Conservation (phyloP, 140 eudicot genomes). For the Artemisia princeps region DNA sequence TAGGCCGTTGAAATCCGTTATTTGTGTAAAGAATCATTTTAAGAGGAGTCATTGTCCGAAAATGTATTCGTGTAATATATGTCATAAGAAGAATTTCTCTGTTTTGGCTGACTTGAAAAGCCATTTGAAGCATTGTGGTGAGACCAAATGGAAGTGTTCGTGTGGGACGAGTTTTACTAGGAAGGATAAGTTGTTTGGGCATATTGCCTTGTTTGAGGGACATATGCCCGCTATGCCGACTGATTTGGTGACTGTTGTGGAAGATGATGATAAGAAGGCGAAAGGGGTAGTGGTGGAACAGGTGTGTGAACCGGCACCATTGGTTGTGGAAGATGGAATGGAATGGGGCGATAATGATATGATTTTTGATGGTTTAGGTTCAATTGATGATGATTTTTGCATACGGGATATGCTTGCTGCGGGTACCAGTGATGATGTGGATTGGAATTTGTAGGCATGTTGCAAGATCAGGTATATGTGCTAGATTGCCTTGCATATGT, state of each 20-base stretch:
- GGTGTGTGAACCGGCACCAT: neutral
- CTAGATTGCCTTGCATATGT: constrained; percentile 7
- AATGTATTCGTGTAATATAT: constrained; percentile 60
- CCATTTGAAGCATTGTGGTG: constrained; percentile 93
- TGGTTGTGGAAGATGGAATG: constrained; percentile 19
- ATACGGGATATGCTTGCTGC: constrained; percentile 35
- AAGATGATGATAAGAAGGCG: constrained; percentile 33
- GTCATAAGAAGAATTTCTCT: constrained; percentile 73
- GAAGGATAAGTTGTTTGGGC: constrained; percentile 92
- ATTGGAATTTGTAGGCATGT: constrained; percentile 41
- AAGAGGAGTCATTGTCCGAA: constrained; percentile 88
- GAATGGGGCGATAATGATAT: constrained; percentile 30
- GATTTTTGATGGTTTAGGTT: constrained; percentile 49
- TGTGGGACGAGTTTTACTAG: constrained; percentile 89
- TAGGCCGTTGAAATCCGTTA: constrained; percentile 63
- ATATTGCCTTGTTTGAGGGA: constrained; percentile 81
- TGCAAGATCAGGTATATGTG: constrained; percentile 29
- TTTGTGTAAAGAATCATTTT: constrained; percentile 84
- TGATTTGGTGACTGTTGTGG: constrained; percentile 24
- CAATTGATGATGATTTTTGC: constrained; percentile 44
- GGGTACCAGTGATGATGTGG: constrained; percentile 32
- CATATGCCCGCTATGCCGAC: constrained; percentile 70
- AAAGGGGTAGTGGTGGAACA: constrained; percentile 23
- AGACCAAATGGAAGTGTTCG: constrained; percentile 72
- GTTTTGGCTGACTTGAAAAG: constrained; percentile 78